Base-by-base conservation (phyloP, 768 basidiomycete species). In the Chalciporus chontae region DNA sequence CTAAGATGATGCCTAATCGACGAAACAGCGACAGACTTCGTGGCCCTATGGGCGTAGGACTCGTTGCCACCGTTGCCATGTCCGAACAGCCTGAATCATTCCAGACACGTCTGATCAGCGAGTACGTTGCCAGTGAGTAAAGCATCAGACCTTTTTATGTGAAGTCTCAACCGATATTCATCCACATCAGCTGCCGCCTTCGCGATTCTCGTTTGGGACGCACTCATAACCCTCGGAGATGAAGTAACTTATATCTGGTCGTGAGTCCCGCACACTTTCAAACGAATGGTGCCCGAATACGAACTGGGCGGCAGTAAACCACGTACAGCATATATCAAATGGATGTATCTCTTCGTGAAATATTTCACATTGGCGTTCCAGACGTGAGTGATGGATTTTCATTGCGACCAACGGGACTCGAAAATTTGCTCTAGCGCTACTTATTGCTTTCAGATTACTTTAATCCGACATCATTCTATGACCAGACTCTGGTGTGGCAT, bases 301-400 rank as follows among this genome's bases (percentile, higher is more conserved):
- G 18, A 37, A 37, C 1, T 8, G 7, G 18, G 0, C 24, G 14
- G 17, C 26, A 65, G 64, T 13, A 57, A 62, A 49, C 38, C 65
- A 3, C 5, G 5, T 5, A 47, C 7, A 7, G 53, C 60, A 1
- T 37, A 42, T 23, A 26, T 60, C 42, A 66, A 67, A 34, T 66
- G 62, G 65, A 5, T 67, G 17, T 66, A 58, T 44, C 19, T 67
- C 15, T 54, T 64, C 40, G 51, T 48, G 2, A 67, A 51, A 46
- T 67, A 60, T 21, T 45, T 54, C 32, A 52, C 46, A 9, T 9
- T 67, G 8, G 14, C 9, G 4, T 0, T 47, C 2, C 65, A 62
- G 32, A 53, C 48, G 65, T 62, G 36, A 52, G 13, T 40, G 7
- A 15, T 11, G 10, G 8, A 4, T 2, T 1, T 39, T 27, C 14